Base-by-base conservation (phyloP, 139 green algal species). In the Ettlia oleoabundans region DNA sequence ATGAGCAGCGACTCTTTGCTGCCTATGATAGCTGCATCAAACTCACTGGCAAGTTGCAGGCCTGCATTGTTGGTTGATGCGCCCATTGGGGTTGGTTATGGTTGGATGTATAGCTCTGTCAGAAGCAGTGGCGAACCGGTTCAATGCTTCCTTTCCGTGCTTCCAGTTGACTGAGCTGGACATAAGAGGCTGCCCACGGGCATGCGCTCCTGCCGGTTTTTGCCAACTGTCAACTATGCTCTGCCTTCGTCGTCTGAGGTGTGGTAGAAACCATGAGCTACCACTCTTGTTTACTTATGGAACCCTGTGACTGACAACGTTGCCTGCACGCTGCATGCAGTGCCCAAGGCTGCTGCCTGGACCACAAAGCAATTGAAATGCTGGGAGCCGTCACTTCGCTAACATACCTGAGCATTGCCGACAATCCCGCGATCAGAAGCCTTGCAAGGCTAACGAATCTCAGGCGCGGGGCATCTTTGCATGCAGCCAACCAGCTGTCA, bases 1-100 rank as follows among this genome's bases (percentile, higher is more conserved):
- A 78, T 78, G 71, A 65, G 71, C 47, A 37, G 47, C 3, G 43
- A 64, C 32, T 41, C 35, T 5, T 47, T 78, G 71, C 43, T 78
- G 32, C 71, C 71, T 7, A 32, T 78, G 47, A 0, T 78, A 15
- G 71, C 43, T n/a, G n/a, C n/a, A n/a, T n/a, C n/a, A n/a, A n/a
- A n/a, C n/a, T n/a, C n/a, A n/a, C n/a, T n/a, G n/a, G n/a, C n/a
- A n/a, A n/a, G n/a, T n/a, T n/a, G n/a, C n/a, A n/a, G n/a, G n/a
- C n/a, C n/a, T n/a, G n/a, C n/a, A n/a, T n/a, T n/a, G n/a, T n/a
- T n/a, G n/a, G n/a, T n/a, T n/a, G n/a, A n/a, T n/a, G n/a, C n/a
- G n/a, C n/a, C n/a, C n/a, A n/a, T n/a, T n/a, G n/a, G n/a, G n/a
- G n/a, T n/a, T n/a, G n/a, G n/a, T n/a, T n/a, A n/a, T n/a, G n/a